These are phyloP conservation scores for Debaryomycetaceae sp. DNA, from an alignment of 1,139 yeast genomes.

Conservation along the genomic window DNA sequence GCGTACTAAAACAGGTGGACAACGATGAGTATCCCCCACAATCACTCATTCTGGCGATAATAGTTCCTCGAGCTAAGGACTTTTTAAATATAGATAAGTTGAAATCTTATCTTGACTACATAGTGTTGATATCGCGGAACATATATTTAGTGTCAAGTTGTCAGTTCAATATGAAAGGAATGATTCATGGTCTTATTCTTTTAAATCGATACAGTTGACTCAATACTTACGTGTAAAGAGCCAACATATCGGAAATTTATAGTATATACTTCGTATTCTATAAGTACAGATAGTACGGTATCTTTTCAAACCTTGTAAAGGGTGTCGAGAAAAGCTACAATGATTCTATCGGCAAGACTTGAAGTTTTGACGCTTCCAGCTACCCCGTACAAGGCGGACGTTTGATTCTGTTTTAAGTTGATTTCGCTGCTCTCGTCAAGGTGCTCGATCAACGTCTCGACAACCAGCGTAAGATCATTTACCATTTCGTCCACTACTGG, in stretches of 20 bases:
- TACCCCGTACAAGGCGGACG: slow-evolving; percentile 90
- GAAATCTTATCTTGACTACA: too few relatives aligned
- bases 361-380: slow-evolving; percentile 86
- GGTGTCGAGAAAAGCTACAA: slow-evolving; percentile 77
- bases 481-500: slow-evolving; percentile 62
- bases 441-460: slow-evolving; percentile 38
- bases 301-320: slow-evolving; percentile 49
- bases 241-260: too few relatives aligned
- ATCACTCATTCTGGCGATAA: slow-evolving; percentile 7
- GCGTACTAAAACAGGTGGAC: slow-evolving; percentile 30
- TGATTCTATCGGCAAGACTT: slow-evolving; percentile 79
- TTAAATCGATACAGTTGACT: too few relatives aligned
- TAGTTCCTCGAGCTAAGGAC: too few relatives aligned
- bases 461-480: slow-evolving; percentile 47
- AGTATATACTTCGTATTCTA: too few relatives aligned
- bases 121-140: too few relatives aligned
- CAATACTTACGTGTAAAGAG: too few relatives aligned
- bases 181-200: too few relatives aligned
- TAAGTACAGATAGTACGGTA: too few relatives aligned
- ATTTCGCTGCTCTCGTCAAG: slow-evolving; percentile 8
- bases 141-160: too few relatives aligned
- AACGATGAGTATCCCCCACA: slow-evolving; percentile 14
- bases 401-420: slow-evolving; percentile 37
- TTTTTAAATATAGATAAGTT: too few relatives aligned
- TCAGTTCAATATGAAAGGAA: too few relatives aligned